These are phyloP conservation scores for Roridomyces roridus DNA, from an alignment of 768 basidiomycete species.

Conservation along the genomic window DNA sequence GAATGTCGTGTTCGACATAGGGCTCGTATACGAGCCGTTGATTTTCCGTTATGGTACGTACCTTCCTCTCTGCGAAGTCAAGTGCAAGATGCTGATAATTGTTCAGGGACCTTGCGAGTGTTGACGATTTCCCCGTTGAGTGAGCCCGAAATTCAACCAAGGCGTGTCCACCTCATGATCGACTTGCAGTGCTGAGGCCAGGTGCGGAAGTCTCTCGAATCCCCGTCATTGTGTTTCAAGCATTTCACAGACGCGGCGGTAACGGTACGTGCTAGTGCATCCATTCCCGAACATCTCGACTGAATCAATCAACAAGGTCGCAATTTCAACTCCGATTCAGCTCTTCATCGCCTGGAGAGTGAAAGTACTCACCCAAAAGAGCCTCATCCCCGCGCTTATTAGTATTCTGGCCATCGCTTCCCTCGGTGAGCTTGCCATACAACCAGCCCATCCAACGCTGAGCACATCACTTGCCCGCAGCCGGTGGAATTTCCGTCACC, in stretches of 20 bases:
- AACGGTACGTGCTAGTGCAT: neutral
- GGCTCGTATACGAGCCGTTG: constrained; percentile 23
- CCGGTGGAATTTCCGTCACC: constrained; percentile 15
- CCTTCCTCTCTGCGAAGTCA: too few relatives aligned
- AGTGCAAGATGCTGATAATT: too few relatives aligned
- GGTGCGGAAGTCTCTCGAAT: constrained; percentile 1
- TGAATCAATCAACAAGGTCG: constrained; percentile 1
- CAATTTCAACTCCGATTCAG: constrained; percentile 25
- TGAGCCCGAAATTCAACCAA: constrained; percentile 1
- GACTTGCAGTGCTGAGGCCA: constrained; percentile 18
- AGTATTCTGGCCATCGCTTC: neutral
- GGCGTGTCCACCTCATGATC: too few relatives aligned
- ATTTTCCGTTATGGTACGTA: constrained; percentile 15
- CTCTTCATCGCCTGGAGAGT: constrained; percentile 25
- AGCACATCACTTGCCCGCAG: neutral
- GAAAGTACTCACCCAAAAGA: neutral
- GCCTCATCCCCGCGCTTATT: neutral
- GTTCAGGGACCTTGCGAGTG: neutral
- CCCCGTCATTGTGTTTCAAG: neutral
- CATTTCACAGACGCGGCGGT: constrained; percentile 2
- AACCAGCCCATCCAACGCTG: too few relatives aligned
- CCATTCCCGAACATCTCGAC: neutral
- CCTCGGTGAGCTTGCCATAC: neutral
- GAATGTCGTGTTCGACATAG: constrained; percentile 18
- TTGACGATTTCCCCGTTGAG: constrained; percentile 4